Base-by-base conservation (phyloP, 2,329 filamentous ascomycete species). In the Aspergillus ustus region DNA sequence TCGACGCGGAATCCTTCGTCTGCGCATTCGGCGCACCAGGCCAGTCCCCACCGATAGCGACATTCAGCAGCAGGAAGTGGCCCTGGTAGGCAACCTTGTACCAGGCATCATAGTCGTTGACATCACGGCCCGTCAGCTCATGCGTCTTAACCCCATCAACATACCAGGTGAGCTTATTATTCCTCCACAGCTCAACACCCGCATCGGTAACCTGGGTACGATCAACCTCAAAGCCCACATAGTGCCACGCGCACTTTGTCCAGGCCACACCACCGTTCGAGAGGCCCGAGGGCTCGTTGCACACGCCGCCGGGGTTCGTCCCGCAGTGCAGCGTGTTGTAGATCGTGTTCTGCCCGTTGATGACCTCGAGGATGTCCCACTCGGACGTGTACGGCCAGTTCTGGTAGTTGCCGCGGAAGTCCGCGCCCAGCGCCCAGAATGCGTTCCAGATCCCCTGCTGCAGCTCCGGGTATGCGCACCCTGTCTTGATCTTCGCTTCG, bases 171-270 rank as follows among this genome's bases (percentile, higher is more conserved):
- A 62, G 31, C 19, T 20, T 45, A 31, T 62, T 52, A 9, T 53
- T 37, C 31, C 44, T 40, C 60, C 60, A 62, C 29, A 52, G 15
- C 44, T 53, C 54, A 17, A 34, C n/a, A 2, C 34, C 50, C 8
- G 6, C 50, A 7, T 9, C 44, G 1, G 13, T 29, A 0, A 54
- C n/a, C 43, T 25, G 28, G 25, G 50, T 59, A 2, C 60, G 54
- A 20, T 62, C 60, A 6, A 62, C 55, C 50, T 62, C 60, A 34
- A 62, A 62, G n/a, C 60, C 60, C 31, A 62, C 17, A 29, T 57
- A 52, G 29, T 62, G 60, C 60, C 60, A 62, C 11, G 53, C 15
- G 19, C 60, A 52, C 15, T 40, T 31, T 2, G 50, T 62, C 60
- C 60, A 62, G 7, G 31, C 4, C 15, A 25, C 17, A 3, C 53